A percentile compares a stretch with the other conserved stretches of the same genome.
Conservation (phyloP, 768 basidiomycete species). For the Crassisporium funariophilum region DNA sequence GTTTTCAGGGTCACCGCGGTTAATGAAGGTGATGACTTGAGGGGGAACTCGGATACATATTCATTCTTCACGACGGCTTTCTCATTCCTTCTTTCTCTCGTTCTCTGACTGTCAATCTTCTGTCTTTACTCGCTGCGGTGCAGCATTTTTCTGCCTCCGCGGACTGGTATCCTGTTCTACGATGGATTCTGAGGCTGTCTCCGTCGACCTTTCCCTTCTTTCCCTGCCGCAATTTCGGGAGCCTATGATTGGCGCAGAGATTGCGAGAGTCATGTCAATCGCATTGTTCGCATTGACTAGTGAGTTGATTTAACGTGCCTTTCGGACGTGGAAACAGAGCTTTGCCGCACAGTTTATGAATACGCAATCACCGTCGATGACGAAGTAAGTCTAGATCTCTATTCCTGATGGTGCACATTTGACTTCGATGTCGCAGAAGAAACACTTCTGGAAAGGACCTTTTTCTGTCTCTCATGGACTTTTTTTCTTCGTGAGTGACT, state of each 20-base stretch:
- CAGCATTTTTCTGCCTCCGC: neutral
- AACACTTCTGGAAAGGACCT: conserved; percentile 42
- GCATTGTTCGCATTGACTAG: conserved; percentile 16
- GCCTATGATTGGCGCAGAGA: conserved; percentile 21
- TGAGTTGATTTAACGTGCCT: conserved; percentile 2
- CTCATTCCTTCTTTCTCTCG: no score
- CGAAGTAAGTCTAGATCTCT: conserved; percentile 28
- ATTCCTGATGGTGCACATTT: neutral
- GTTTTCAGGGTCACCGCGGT: no score
- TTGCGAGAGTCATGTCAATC: conserved; percentile 4
- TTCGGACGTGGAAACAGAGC: neutral
- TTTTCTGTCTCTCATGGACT: conserved; percentile 38
- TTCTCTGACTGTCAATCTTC: neutral
- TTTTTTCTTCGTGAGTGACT: conserved; percentile 36
- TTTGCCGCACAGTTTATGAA: conserved; percentile 27
- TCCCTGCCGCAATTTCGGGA: neutral
- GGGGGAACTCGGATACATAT: no score
- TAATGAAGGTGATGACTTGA: no score
- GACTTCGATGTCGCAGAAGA: conserved; percentile 23
- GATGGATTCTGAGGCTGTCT: neutral
- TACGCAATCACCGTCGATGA: conserved; percentile 39
- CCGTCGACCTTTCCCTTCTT: neutral
- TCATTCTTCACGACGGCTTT: no score
- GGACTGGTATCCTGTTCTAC: neutral
- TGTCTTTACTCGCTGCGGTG: neutral